Conservation (phyloP, 1,284 basidiomycete genomes). For the Marasmius fiardii region DNA sequence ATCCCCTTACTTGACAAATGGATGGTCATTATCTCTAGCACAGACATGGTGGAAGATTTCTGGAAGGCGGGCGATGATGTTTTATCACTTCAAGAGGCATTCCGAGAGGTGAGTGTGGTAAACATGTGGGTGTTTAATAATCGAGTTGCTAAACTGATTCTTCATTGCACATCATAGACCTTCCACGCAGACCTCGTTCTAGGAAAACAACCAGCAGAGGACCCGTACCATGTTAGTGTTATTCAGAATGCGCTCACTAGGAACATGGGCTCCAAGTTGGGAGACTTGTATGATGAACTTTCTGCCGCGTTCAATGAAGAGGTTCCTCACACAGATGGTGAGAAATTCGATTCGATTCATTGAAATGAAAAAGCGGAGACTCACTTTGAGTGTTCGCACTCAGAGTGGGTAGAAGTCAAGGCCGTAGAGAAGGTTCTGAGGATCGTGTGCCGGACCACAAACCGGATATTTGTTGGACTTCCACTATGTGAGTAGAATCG, state of each 20-base stretch:
- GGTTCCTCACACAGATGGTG: not conserved
- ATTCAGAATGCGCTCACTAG: not conserved
- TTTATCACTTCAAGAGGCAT: not conserved
- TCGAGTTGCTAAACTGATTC: no score
- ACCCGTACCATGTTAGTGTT: not conserved
- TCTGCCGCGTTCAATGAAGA: not conserved
- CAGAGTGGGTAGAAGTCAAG: not conserved
- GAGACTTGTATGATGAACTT: not conserved
- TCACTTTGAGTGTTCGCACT: not conserved
- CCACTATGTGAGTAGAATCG: not conserved
- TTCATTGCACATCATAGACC: not conserved
- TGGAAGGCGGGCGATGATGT: not conserved
- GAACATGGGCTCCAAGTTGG: not conserved
- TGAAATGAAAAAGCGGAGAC: not conserved
- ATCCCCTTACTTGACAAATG: not conserved
- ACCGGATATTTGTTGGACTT: conserved; percentile 4
- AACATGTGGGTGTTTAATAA: not conserved
- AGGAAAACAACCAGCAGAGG: not conserved
- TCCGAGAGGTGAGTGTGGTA: not conserved
- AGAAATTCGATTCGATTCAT: not conserved
- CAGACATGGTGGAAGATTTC: conserved; percentile 1
- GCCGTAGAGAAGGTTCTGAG: not conserved
- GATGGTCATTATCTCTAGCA: not conserved
- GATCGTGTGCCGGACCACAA: not conserved
- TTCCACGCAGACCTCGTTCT: not conserved